These are phyloP conservation scores for Nakazawaea pomicola DNA, from an alignment of 805 yeast species.

Conservation along the genomic window DNA sequence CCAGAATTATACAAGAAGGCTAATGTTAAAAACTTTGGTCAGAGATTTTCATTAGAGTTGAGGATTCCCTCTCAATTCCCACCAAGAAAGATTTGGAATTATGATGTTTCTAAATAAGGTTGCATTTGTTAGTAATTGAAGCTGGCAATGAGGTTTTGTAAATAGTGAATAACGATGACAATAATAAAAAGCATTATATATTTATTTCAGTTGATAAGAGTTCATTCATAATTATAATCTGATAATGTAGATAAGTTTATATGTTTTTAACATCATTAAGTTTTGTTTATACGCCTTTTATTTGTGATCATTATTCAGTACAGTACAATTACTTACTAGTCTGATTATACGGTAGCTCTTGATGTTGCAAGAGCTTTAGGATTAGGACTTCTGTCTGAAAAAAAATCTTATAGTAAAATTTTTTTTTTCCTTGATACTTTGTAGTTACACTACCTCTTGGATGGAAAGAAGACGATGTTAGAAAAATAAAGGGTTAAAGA, in stretches of 20 bases:
- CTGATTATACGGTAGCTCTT: too few species aligned
- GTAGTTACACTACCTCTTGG: too few species aligned
- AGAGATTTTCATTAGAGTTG: conserved; percentile 76
- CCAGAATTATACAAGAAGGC: conserved; percentile 62
- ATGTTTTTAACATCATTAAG: conserved; percentile 5
- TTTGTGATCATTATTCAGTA: too few species aligned
- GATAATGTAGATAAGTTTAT: conserved; percentile 12
- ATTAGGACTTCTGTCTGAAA: too few species aligned
- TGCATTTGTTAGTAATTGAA: neutral
- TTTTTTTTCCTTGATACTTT: too few species aligned
- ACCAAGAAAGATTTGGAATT: conserved; percentile 75
- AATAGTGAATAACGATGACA: neutral
- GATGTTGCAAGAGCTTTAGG: too few species aligned
- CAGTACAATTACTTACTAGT: neutral
- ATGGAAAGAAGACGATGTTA: too few species aligned
- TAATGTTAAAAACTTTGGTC: conserved; percentile 33
- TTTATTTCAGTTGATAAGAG: neutral
- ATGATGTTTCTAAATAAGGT: conserved; percentile 2
- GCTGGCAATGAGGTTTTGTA: neutral
- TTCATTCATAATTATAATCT: conserved; percentile 4
- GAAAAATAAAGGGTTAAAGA: too few species aligned
- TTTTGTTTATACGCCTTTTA: too few species aligned
- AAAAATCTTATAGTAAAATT: too few species aligned
- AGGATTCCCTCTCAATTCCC: conserved; percentile 90
- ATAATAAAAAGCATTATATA: neutral